phyloP scores from a whole-genome alignment of 1,284 basidiomycete species.

The Trametes sp. region DNA sequence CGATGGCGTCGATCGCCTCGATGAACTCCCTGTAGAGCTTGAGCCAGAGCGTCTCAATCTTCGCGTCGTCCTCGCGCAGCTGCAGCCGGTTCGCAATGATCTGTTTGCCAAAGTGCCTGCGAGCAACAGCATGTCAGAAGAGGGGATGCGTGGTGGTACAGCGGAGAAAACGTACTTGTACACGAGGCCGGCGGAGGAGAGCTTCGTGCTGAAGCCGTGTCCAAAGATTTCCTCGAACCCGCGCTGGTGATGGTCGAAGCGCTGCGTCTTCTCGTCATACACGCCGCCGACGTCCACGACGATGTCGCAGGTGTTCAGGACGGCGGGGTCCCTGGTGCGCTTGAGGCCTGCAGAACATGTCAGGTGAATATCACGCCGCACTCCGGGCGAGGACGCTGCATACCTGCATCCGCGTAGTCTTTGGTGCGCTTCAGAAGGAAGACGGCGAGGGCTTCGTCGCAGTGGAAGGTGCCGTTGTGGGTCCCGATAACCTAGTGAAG shows the following conservation, averaged over 20 bases:
- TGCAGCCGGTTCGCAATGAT: conserved; percentile 78
- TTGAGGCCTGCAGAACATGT: conserved; percentile 66
- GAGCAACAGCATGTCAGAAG: background rate
- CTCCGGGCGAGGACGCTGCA: background rate
- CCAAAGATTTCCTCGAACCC: conserved; percentile 94
- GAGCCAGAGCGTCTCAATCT: conserved; percentile 81
- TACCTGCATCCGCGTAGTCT: conserved; percentile 80
- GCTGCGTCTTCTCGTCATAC: conserved; percentile 81
- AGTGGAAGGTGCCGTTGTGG: conserved; percentile 96
- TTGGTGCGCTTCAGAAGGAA: conserved; percentile 86
- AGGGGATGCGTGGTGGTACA: background rate
- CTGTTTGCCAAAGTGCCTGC: conserved; percentile 93
- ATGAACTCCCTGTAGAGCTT: conserved; percentile 96
- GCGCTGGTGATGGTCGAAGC: conserved; percentile 97
- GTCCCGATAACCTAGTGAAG: conserved; percentile 79
- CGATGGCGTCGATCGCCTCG: conserved; percentile 94
- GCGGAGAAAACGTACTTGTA: conserved; percentile 76
- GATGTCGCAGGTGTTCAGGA: conserved; percentile 88
- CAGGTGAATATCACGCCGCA: conserved; percentile 1
- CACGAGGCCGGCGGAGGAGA: conserved; percentile 92
- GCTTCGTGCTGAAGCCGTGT: conserved; percentile 84
- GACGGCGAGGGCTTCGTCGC: conserved; percentile 96
- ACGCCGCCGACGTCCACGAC: conserved; percentile 98
- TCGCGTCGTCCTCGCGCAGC: conserved; percentile 61
- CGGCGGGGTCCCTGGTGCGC: conserved; percentile 81